Evolutionary conservation across 2,329 filamentous ascomycete species (phyloP), one percentile per base, ranked within the genome.

Genomic region (Pseudogymnoascus sp.): DNA sequence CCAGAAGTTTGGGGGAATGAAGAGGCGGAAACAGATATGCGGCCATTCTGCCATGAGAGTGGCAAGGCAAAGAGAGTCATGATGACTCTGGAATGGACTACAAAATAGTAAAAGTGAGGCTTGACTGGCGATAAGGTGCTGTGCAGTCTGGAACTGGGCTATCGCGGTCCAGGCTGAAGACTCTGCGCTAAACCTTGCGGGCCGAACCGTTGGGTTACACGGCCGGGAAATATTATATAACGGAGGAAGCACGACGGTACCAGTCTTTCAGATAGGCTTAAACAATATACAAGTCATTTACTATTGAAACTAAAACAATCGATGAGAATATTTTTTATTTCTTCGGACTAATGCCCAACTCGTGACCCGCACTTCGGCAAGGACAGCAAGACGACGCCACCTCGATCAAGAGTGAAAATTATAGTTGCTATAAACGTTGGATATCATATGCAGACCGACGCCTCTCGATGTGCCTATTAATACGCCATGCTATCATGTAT

Each of bases 61-160:
- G 69, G 69, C 9, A 69, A 66, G n/a, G 68, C 64, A 31, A 70
- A 71, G 17, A 69, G 64, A 33, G 69, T 66, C 69, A 71, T 71
- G 19, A 33, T 9, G n/a, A 33, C 29, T 13, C 13, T 56, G 13
- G 17, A 19, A 19, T 4, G 26, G 31, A 19, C 4, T 19, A 13
- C 6, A 33, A 21, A 3, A 56, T 31, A 19, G n/a, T n/a, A 10
- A 56, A 19, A 7, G 26, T 15, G 26, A 56, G 50, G 50, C 26
- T 56, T 21, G 29, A 33, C 29, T 26, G 29, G 15, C 31, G 50
- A 56, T 56, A 33, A 21, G 26, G 29, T 44, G 40, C 23, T 17
- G 40, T 44, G 5, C 35, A 15, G 5, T 50, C 13, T 46, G 15
- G 21, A 50, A 46, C 7, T 50, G n/a, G 26, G 29, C 50, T 26